Evolutionary conservation across 2,329 filamentous ascomycete genomes (phyloP).

Genomic region (Venturia asperata): DNA sequence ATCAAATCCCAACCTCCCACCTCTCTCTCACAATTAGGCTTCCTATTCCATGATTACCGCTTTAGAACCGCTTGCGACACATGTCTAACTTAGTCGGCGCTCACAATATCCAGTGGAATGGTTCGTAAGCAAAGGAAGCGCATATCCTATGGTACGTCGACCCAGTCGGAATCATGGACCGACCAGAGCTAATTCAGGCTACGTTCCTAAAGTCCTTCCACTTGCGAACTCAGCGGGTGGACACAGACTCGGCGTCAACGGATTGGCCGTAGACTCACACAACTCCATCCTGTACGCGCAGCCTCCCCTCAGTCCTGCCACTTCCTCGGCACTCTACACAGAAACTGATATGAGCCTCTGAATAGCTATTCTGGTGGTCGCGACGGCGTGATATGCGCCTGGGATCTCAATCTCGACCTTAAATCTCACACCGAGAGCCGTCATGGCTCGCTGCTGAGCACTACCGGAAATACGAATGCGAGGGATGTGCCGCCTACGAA

Average conservation of each 20-base stretch:
- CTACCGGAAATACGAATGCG: constrained; percentile 27
- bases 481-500: constrained; percentile 38
- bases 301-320: constrained; percentile 16
- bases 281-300: constrained; percentile 74
- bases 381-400: constrained; percentile 92
- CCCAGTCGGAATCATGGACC: background rate
- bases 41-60: constrained; percentile 1
- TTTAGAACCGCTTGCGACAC: background rate
- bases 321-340: constrained; percentile 23
- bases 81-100: constrained; percentile 5
- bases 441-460: constrained; percentile 23
- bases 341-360: constrained; percentile 23
- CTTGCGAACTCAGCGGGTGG: constrained; percentile 70
- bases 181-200: constrained; percentile 6
- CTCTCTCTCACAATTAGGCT: background rate
- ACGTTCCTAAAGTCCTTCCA: constrained; percentile 53
- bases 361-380: constrained; percentile 90
- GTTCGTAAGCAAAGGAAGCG: constrained; percentile 47
- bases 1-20: background rate
- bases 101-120: constrained; percentile 30
- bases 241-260: constrained; percentile 91
- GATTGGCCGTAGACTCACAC: constrained; percentile 75
- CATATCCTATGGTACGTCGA: constrained; percentile 45
- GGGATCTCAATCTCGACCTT: constrained; percentile 75
- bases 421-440: background rate